A percentile compares a stretch with the other conserved stretches of the same genome.
Conservation (phyloP, 2,329 filamentous ascomycete species). For the Hypoxylon sp. region DNA sequence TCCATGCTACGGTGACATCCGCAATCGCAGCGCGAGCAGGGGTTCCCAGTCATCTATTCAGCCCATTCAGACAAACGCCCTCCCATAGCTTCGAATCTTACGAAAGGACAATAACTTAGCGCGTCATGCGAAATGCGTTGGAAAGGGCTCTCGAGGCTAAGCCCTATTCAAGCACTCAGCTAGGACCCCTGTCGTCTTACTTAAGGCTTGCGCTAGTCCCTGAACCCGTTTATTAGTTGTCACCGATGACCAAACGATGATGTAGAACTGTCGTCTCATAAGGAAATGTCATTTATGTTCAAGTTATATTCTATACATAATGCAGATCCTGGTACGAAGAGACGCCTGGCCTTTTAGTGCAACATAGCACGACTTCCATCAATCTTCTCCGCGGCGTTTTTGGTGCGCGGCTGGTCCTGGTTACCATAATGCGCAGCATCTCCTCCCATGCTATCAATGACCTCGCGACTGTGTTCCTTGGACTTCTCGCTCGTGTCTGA, state of each 20-base stretch:
- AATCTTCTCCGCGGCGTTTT: conserved; percentile 57
- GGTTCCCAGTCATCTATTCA: conserved; percentile 11
- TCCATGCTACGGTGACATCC: conserved; percentile 26
- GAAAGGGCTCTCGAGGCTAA: background rate
- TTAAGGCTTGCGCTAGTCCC: background rate
- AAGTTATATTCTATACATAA: background rate
- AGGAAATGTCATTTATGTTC: background rate
- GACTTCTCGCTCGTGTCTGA: conserved; percentile 60
- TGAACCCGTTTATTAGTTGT: background rate
- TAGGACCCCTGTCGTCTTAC: background rate
- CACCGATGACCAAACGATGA: background rate
- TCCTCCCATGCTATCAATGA: conserved; percentile 59
- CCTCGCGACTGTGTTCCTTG: conserved; percentile 59
- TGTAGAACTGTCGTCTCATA: background rate
- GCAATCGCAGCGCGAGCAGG: conserved; percentile 21
- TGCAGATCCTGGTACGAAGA: background rate
- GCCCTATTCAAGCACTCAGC: background rate
- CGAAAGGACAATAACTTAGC: background rate
- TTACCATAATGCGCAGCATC: conserved; percentile 60
- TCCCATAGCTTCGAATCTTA: background rate
- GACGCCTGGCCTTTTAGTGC: conserved; percentile 9
- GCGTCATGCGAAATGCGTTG: background rate
- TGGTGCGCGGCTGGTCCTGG: conserved; percentile 58
- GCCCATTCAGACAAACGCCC: conserved; percentile 7
- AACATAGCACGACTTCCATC: conserved; percentile 55